Percentiles rank a stretch among this genome's conserved stretches.
These are phyloP conservation scores for Pseudogymnoascus sp. DNA, from an alignment of 2,329 filamentous ascomycete species.

Conservation along the genomic window DNA sequence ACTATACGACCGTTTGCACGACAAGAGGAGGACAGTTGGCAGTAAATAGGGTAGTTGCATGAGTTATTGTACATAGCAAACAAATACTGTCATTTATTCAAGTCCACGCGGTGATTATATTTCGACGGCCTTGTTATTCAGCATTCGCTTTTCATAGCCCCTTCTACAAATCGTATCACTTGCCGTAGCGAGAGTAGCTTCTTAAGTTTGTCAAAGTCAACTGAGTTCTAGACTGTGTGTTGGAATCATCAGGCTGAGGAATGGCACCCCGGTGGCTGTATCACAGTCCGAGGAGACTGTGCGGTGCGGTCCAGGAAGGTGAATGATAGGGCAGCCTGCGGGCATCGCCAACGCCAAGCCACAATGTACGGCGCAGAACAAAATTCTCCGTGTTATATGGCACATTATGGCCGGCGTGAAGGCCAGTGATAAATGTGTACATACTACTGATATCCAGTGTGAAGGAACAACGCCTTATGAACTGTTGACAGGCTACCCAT, in stretches of 20 bases:
- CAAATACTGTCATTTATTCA: background rate
- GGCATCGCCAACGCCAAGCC: background rate
- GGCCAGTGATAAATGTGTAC: background rate
- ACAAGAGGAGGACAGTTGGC: background rate
- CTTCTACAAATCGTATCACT: background rate
- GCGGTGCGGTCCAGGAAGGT: background rate
- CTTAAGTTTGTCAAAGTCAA: background rate
- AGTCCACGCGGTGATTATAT: background rate
- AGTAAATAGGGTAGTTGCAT: background rate
- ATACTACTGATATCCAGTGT: background rate
- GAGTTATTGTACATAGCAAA: background rate
- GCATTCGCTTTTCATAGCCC: background rate
- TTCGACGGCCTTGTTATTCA: background rate
- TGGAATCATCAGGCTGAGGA: background rate
- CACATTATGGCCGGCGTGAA: background rate
- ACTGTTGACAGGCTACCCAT: background rate
- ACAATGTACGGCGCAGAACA: background rate
- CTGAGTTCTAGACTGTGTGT: background rate
- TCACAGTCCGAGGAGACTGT: background rate
- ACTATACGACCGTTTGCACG: background rate
- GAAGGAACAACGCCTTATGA: background rate
- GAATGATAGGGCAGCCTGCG: background rate
- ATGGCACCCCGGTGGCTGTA: background rate
- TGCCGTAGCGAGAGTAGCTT: background rate
- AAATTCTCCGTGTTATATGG: background rate